A percentile compares a stretch with the other conserved stretches of the same genome.
Conservation (phyloP, 2,329 filamentous ascomycete species). For the Pestalotiopsis sp. region DNA sequence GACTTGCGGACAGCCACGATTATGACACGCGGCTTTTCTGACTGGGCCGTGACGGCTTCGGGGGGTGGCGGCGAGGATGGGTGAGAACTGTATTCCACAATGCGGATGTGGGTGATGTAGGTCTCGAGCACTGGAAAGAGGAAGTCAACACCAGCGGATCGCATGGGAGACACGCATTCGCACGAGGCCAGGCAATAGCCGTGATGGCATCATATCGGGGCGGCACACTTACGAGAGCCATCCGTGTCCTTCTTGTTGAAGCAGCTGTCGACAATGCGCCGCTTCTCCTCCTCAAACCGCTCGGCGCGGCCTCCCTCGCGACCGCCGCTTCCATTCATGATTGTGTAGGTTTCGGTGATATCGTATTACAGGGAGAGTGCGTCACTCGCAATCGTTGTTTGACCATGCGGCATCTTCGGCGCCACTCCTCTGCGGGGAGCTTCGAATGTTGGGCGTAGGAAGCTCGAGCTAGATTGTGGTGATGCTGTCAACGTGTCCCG, state of each 20-base stretch:
- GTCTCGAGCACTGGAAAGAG: constrained; percentile 70
- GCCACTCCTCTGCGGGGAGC: constrained; percentile 5
- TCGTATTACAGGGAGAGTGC: neutral
- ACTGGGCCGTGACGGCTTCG: constrained; percentile 64
- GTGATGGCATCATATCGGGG: neutral
- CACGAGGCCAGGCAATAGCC: no score
- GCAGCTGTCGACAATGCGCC: constrained; percentile 90
- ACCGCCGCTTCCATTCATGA: constrained; percentile 19
- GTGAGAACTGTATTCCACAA: constrained; percentile 81
- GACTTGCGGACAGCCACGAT: constrained; percentile 92
- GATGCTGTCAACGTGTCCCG: constrained; percentile 5
- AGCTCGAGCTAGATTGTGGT: neutral
- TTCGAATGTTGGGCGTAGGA: neutral
- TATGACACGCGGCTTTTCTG: constrained; percentile 87
- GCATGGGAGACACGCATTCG: neutral
- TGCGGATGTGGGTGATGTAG: constrained; percentile 95
- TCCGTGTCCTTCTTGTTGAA: constrained; percentile 88
- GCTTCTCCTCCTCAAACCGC: constrained; percentile 95
- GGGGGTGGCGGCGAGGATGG: constrained; percentile 85
- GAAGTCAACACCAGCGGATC: neutral
- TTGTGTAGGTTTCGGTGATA: neutral
- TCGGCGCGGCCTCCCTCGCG: constrained; percentile 61
- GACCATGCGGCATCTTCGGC: constrained; percentile 8
- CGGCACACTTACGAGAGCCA: constrained; percentile 69
- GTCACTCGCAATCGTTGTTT: neutral